Evolutionary conservation across 2,329 filamentous ascomycete species (phyloP).

Genomic region (Kalaharituber pfeilii): DNA sequence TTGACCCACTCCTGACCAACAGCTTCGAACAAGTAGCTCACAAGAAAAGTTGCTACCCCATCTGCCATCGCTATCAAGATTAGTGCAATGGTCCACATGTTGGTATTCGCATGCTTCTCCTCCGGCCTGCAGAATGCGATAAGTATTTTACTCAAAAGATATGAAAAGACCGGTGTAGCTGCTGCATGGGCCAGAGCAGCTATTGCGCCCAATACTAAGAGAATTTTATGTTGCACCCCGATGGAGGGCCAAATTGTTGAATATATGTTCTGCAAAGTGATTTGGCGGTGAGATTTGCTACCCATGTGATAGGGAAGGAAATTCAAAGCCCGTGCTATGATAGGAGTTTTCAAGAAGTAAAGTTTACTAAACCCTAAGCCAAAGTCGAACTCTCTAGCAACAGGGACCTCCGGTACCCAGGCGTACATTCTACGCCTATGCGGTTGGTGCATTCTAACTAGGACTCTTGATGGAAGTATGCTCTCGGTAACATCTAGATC

Average conservation of each 20-base stretch:
- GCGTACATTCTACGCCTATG: neutral
- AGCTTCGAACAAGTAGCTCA: constrained; percentile 54
- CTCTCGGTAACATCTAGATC: too few species aligned
- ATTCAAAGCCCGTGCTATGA: neutral
- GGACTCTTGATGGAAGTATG: too few species aligned
- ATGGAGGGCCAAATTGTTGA: constrained; percentile 54
- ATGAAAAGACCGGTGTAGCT: constrained; percentile 58
- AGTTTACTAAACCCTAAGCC: too few species aligned
- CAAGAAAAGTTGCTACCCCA: constrained; percentile 44
- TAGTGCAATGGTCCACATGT: too few species aligned
- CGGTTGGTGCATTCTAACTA: too few species aligned
- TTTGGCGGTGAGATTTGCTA: neutral
- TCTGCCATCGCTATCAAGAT: constrained; percentile 51
- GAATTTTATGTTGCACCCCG: constrained; percentile 32
- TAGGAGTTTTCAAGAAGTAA: neutral
- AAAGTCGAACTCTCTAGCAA: neutral
- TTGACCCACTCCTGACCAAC: constrained; percentile 64
- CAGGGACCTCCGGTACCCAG: neutral
- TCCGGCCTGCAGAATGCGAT: too few species aligned
- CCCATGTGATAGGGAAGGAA: neutral
- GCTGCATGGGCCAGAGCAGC: constrained; percentile 47
- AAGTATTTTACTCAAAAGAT: too few species aligned
- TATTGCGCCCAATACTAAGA: constrained; percentile 43
- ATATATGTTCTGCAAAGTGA: constrained; percentile 35
- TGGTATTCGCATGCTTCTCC: too few species aligned